Evolutionary conservation across 805 yeast genomes (phyloP).

Genomic region (Cyberlindnera maclurae): DNA sequence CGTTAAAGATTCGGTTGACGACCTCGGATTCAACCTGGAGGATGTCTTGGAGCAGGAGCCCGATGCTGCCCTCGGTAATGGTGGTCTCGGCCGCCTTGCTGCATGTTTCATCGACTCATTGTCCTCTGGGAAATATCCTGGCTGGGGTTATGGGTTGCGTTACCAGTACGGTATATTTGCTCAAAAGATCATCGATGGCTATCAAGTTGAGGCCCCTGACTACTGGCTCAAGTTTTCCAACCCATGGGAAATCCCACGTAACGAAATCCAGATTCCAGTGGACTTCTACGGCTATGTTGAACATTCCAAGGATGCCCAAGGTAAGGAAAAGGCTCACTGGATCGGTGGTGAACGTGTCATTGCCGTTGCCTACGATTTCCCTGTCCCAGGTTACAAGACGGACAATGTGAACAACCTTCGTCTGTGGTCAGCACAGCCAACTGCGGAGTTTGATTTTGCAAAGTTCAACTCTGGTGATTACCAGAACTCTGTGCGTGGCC

Average conservation of each 20-base stretch:
- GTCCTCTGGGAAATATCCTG: constrained; percentile 79
- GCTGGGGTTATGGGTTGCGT: constrained; percentile 95
- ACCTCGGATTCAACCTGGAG: constrained; percentile 82
- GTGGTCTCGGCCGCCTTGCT: constrained; percentile 91
- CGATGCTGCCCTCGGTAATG: constrained; percentile 93
- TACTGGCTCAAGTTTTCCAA: constrained; percentile 86
- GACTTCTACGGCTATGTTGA: constrained; percentile 74
- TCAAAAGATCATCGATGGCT: constrained; percentile 84
- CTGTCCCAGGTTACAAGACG: constrained; percentile 86
- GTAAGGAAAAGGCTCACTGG: constrained; percentile 67
- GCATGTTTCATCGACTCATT: constrained; percentile 91
- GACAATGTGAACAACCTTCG: constrained; percentile 81
- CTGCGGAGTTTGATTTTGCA: constrained; percentile 83
- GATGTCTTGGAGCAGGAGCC: constrained; percentile 82
- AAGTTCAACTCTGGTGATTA: constrained; percentile 92
- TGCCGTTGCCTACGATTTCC: constrained; percentile 88
- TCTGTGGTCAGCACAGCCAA: constrained; percentile 85
- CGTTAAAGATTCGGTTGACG: constrained; percentile 49
- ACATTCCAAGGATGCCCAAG: constrained; percentile 37
- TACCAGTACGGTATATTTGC: constrained; percentile 92
- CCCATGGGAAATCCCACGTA: constrained; percentile 90
- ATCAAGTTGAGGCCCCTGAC: constrained; percentile 92
- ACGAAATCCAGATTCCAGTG: constrained; percentile 82
- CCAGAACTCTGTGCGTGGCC: constrained; percentile 72
- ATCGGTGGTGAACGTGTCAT: constrained; percentile 82